phyloP scores from a whole-genome alignment of 2,329 filamentous ascomycete genomes.

The Pseudocercospora vitis region DNA sequence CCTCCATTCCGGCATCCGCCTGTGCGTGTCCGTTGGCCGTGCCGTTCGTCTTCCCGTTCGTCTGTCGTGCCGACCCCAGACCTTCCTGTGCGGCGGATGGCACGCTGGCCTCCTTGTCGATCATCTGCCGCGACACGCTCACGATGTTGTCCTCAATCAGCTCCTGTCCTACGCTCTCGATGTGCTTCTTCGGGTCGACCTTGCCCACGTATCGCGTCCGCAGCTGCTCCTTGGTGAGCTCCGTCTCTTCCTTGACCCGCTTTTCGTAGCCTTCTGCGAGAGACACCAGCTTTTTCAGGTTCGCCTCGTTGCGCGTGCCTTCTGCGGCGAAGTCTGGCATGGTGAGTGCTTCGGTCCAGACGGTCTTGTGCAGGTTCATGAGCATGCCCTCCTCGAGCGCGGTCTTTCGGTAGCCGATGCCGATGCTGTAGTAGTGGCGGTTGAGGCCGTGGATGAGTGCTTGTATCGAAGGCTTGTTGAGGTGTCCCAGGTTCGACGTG shows the following conservation, averaged over 20 bases:
- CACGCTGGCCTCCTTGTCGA: slow-evolving; percentile 96
- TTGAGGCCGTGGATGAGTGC: slow-evolving; percentile 97
- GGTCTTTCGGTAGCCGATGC: slow-evolving; percentile 96
- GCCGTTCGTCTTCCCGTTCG: slow-evolving; percentile 20
- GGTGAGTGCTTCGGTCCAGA: slow-evolving; percentile 95
- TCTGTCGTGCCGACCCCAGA: slow-evolving; percentile 15
- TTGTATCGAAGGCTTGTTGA: slow-evolving; percentile 99
- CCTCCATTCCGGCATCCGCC: slow-evolving; percentile 25
- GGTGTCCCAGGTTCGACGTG: slow-evolving; percentile 93
- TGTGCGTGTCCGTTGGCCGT: slow-evolving; percentile 17
- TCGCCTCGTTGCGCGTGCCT: slow-evolving; percentile 80
- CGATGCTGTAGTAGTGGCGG: slow-evolving; percentile 98
- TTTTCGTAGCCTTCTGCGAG: slow-evolving; percentile 97
- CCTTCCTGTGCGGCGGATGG: slow-evolving; percentile 65
- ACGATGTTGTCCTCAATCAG: slow-evolving; percentile 99
- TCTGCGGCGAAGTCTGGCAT: slow-evolving; percentile 95
- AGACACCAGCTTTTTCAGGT: slow-evolving; percentile 80
- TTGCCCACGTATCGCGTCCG: slow-evolving; percentile 99
- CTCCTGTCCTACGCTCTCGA: slow-evolving; percentile 93
- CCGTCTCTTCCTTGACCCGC: slow-evolving; percentile 97
- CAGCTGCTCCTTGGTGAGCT: slow-evolving; percentile 93
- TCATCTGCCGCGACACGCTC: slow-evolving; percentile 97
- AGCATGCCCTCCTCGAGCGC: slow-evolving; percentile 97
- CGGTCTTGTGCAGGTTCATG: slow-evolving; percentile 99
- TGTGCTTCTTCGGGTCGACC: slow-evolving; percentile 98